Conservation (phyloP, 768 basidiomycete species). For the Lentinula edodes region DNA sequence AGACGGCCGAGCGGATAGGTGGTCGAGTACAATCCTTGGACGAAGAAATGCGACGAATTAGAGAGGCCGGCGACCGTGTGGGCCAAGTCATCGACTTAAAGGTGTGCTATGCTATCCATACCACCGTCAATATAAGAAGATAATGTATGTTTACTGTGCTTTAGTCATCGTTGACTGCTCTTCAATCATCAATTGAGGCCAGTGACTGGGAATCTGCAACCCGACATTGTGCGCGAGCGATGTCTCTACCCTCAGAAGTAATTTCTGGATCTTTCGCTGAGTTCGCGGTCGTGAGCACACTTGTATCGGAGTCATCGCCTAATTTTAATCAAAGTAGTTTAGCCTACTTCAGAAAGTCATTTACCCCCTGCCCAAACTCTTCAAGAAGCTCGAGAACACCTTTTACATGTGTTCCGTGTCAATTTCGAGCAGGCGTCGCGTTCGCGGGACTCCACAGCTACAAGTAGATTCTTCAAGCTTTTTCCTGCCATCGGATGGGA, state of each 20-base stretch:
- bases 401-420: conserved; percentile 72
- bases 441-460: conserved; percentile 77
- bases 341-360: conserved; percentile 91
- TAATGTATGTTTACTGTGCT: conserved; percentile 5
- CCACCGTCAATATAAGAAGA: neutral
- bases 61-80: conserved; percentile 87
- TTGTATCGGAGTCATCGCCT: conserved; percentile 1
- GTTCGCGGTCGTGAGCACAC: conserved; percentile 69
- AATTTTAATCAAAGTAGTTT: conserved; percentile 9
- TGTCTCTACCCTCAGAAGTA: conserved; percentile 75
- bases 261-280: conserved; percentile 83
- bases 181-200: conserved; percentile 71
- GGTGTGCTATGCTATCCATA: conserved; percentile 20
- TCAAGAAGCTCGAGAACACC: conserved; percentile 62
- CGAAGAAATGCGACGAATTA: conserved; percentile 87
- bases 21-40: conserved; percentile 85
- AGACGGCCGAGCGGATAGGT: conserved; percentile 86
- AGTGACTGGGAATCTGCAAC: conserved; percentile 97
- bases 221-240: conserved; percentile 84
- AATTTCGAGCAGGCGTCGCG: conserved; percentile 81
- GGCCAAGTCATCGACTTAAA: conserved; percentile 85
- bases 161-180: conserved; percentile 34
- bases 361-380: conserved; percentile 83
- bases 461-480: conserved; percentile 93
- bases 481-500: conserved; percentile 97